A percentile compares a stretch with the other conserved stretches of the same genome.
phyloP scores from a whole-genome alignment of 2,329 filamentous ascomycete species.

The Didymella pinodella region DNA sequence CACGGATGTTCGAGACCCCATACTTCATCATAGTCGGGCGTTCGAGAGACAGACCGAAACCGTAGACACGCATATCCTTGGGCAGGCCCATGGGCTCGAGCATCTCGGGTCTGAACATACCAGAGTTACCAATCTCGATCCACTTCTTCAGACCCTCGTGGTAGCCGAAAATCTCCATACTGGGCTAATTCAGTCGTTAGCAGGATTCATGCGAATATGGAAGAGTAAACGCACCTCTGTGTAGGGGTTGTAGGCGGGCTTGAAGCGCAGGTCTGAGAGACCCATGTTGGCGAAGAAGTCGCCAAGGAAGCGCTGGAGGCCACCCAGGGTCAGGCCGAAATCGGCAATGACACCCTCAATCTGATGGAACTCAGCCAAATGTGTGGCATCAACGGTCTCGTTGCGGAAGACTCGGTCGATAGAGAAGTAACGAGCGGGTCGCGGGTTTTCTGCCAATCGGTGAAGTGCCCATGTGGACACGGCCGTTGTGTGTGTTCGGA shows the following conservation, averaged over 20 bases:
- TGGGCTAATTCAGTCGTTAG: slow-evolving; percentile 57
- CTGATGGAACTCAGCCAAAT: slow-evolving; percentile 98
- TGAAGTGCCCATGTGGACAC: slow-evolving; percentile 91
- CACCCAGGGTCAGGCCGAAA: slow-evolving; percentile 89
- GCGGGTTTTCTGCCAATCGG: slow-evolving; percentile 82
- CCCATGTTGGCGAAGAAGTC: slow-evolving; percentile 98
- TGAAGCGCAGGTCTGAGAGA: slow-evolving; percentile 86
- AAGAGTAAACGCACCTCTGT: slow-evolving; percentile 58
- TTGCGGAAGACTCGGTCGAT: slow-evolving; percentile 99
- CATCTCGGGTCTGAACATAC: slow-evolving; percentile 99
- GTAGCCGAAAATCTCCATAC: slow-evolving; percentile 96
- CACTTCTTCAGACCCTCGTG: slow-evolving; percentile 72
- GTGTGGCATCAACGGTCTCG: slow-evolving; percentile 95
- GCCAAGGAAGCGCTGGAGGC: slow-evolving; percentile 91
- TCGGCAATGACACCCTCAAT: slow-evolving; percentile 98
- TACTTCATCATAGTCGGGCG: slow-evolving; percentile 98
- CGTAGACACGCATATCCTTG: slow-evolving; percentile 90
- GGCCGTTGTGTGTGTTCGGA: slow-evolving; percentile 95
- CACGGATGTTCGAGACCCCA: slow-evolving; percentile 80
- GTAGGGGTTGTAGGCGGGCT: slow-evolving; percentile 89
- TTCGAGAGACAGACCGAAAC: slow-evolving; percentile 91
- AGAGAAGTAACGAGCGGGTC: slow-evolving; percentile 94
- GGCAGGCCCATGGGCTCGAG: slow-evolving; percentile 92
- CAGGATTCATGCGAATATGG: too few species aligned
- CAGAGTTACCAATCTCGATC: slow-evolving; percentile 97